Base-by-base conservation (phyloP, 371 early-diverging fungal genomes). In the Nematocida displodere region DNA sequence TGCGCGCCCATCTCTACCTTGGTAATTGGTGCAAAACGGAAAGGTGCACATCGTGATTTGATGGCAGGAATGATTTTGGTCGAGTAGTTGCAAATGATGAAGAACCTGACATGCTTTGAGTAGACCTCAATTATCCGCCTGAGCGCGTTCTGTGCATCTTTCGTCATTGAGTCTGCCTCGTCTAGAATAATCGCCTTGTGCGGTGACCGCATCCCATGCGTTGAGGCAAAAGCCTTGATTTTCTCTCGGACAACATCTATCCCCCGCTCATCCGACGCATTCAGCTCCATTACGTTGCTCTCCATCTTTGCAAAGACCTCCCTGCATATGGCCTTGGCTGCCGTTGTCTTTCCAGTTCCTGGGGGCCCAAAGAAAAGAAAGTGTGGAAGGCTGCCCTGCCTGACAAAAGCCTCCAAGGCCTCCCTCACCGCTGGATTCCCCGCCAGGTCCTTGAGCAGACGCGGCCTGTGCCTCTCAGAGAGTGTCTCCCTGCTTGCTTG, bases 261-360 rank as follows among this genome's bases (percentile, higher is more conserved):
- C 40, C 97, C 96, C 79, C 97, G 86, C 67, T 98, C 99, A 80
- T 98, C 99, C 0, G 93, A 93, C 13, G 99, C 99, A 81, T 98
- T 98, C 59, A 97, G 85, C 82, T 98, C 99, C 59, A 93, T 81
- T 2, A 96, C 89, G 49, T 95, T 87, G 53, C 94, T 92, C 17
- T 93, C 93, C 87, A 3, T 87, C 0, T 77, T 0, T 91, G 91
- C 2, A 92, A 86, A 47, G 92, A 84, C 77, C 89, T 90, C 78
- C 87, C 87, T 17, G 93, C 94, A 54, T 76, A 98, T 85, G 64
- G 94, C 93, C 36, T 91, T 84, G 47, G 96, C 91, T 81, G 90
- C 90, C 0, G 97, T 96, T 0, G 99, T 98, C 82, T 98, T 98
- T 66, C 99, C 99, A 55, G 95, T 95, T 75, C 99, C 99, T 0